Percentiles rank a stretch among this genome's conserved stretches.
Conservation (phyloP, 805 yeast genomes). For the Wickerhamomyces pijperi region DNA sequence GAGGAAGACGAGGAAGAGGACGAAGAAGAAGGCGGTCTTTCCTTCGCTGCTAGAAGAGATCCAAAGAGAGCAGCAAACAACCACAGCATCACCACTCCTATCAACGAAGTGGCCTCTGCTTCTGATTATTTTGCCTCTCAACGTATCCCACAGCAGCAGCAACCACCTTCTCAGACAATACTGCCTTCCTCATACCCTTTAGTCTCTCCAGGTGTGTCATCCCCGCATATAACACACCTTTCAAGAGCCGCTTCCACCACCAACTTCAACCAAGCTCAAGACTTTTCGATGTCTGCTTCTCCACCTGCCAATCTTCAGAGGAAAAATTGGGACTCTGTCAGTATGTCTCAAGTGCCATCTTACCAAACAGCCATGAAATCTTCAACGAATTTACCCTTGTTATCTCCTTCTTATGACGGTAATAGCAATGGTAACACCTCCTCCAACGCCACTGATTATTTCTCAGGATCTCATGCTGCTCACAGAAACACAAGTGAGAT, state of each 20-base stretch:
- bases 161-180: not conserved
- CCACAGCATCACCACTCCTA: conserved; percentile 18
- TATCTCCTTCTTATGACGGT: conserved; percentile 57
- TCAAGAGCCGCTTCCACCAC: conserved; percentile 47
- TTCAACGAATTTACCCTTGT: conserved; percentile 31
- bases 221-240: conserved; percentile 47
- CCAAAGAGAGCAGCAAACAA: conserved; percentile 1
- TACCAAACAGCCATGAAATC: conserved; percentile 67
- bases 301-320: not conserved
- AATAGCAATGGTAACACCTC: not conserved
- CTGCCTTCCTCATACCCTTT: conserved; percentile 5
- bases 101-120: conserved; percentile 8
- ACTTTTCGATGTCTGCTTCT: not conserved
- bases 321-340: conserved; percentile 29
- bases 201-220: conserved; percentile 28
- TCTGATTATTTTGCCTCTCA: conserved; percentile 26
- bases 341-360: conserved; percentile 69
- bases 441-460: conserved; percentile 1
- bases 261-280: conserved; percentile 11
- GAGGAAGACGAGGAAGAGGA: conserved; percentile 14
- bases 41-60: conserved; percentile 8
- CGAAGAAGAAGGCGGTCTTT: conserved; percentile 14
- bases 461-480: conserved; percentile 1
- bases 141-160: conserved; percentile 2
- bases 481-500: conserved; percentile 8